Evolutionary conservation across 305 asterid genomes (phyloP).

Genomic region (Solanum hybrid): DNA sequence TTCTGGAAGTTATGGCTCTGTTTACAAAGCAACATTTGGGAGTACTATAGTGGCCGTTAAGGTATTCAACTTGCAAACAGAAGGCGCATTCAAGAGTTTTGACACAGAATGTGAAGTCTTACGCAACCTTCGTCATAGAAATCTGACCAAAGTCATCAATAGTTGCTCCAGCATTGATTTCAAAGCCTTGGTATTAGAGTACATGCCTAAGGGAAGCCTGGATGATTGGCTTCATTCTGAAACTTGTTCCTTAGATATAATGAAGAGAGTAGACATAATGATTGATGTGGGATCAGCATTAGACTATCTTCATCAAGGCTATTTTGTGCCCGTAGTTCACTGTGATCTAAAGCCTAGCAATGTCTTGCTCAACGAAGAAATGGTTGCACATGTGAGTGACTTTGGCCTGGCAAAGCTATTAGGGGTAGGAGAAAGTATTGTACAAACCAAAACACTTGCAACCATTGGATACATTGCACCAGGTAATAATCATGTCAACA

Average conservation of each 20-base stretch:
- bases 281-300: constrained; percentile 27
- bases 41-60: constrained; percentile 5
- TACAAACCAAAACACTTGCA: constrained; percentile 27
- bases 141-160: constrained; percentile 11
- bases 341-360: constrained; percentile 38
- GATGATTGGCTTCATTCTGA: constrained; percentile 19
- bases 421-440: constrained; percentile 14
- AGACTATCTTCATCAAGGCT: constrained; percentile 29
- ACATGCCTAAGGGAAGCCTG: constrained; percentile 17
- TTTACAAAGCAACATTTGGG: constrained; percentile 10
- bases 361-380: constrained; percentile 19
- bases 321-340: constrained; percentile 21
- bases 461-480: constrained; percentile 39
- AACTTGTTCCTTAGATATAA: constrained; percentile 8
- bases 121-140: constrained; percentile 16
- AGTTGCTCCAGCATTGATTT: constrained; percentile 9
- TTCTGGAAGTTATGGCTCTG: constrained; percentile 18
- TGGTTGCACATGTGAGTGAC: constrained; percentile 36
- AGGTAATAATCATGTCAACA: constrained; percentile 3
- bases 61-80: constrained; percentile 1
- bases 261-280: constrained; percentile 35
- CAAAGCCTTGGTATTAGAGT: constrained; percentile 11
- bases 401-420: constrained; percentile 35
- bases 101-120: constrained; percentile 14
- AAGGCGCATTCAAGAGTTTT: constrained; percentile 9